A percentile compares a stretch with the other conserved stretches of the same genome.
phyloP scores from a whole-genome alignment of 352 stramenopile genomes.

The Globisporangium carolinianum region DNA sequence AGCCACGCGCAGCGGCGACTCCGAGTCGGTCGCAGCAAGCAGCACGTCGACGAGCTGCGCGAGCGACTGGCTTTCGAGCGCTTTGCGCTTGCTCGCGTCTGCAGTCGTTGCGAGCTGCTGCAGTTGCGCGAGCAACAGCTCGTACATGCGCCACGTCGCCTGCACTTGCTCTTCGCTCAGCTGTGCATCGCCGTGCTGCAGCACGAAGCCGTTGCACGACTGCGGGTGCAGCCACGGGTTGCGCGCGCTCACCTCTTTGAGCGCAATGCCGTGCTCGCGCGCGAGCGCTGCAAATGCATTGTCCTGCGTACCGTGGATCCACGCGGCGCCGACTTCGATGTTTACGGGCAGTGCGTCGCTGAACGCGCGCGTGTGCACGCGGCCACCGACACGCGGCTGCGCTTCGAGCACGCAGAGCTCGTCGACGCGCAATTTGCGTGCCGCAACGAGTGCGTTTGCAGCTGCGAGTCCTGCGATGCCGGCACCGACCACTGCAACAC shows the following conservation, averaged over 20 bases:
- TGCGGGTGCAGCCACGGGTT: conserved; percentile 54
- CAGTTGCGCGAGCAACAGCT: conserved; percentile 35
- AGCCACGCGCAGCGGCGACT: conserved; percentile 5
- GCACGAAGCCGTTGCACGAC: conserved; percentile 37
- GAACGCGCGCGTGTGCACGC: conserved; percentile 42
- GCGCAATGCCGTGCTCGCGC: conserved; percentile 25
- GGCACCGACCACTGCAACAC: conserved; percentile 39
- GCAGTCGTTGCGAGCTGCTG: conserved; percentile 17
- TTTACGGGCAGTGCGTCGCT: conserved; percentile 31
- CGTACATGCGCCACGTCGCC: conserved; percentile 39
- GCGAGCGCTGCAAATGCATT: conserved; percentile 41
- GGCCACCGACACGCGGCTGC: conserved; percentile 36
- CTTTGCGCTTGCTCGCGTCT: conserved; percentile 5
- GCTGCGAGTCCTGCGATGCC: conserved; percentile 40
- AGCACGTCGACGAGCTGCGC: conserved; percentile 31
- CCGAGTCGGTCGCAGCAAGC: conserved; percentile 10
- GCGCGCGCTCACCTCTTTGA: conserved; percentile 39
- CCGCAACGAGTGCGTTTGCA: conserved; percentile 30
- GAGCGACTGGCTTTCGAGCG: conserved; percentile 12
- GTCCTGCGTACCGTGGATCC: conserved; percentile 44
- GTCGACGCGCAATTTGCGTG: conserved; percentile 18
- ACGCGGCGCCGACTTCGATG: conserved; percentile 49
- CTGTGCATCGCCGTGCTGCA: conserved; percentile 25
- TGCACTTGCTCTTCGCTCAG: conserved; percentile 22
- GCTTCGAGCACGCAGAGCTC: conserved; percentile 48